Percentiles rank a stretch among this genome's conserved stretches.
These are phyloP conservation scores for Apiospora pterosperma DNA, from an alignment of 2,329 filamentous ascomycete species.

Conservation along the genomic window DNA sequence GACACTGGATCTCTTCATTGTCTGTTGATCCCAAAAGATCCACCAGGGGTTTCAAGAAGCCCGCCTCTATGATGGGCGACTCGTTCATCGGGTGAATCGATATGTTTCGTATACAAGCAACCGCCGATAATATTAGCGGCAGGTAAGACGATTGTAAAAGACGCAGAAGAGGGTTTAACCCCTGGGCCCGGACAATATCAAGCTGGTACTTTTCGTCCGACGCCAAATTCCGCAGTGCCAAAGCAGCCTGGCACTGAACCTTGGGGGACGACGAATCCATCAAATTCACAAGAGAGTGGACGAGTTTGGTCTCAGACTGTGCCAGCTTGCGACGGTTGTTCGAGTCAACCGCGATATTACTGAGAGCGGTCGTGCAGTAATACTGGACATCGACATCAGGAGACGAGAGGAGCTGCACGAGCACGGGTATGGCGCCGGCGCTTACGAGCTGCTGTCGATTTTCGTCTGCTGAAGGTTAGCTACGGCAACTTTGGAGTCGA, in stretches of 20 bases:
- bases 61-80: slow-evolving; percentile 96
- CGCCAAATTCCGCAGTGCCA: slow-evolving; percentile 90
- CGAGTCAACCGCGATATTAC: slow-evolving; percentile 95
- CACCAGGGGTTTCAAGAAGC: slow-evolving; percentile 89
- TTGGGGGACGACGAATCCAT: slow-evolving; percentile 98
- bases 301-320: slow-evolving; percentile 84
- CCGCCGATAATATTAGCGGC: slow-evolving; percentile 91
- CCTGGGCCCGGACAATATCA: slow-evolving; percentile 88
- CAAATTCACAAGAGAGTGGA: slow-evolving; percentile 89
- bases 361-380: slow-evolving; percentile 97
- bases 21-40: slow-evolving; percentile 92
- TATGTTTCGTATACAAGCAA: slow-evolving; percentile 98
- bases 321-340: slow-evolving; percentile 89
- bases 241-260: slow-evolving; percentile 94
- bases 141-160: slow-evolving; percentile 94
- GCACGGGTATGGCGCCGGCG: slow-evolving; percentile 93
- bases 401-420: slow-evolving; percentile 91
- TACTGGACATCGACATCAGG: slow-evolving; percentile 97
- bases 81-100: slow-evolving; percentile 98
- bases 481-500: slow-evolving; percentile 14
- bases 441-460: slow-evolving; percentile 97
- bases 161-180: slow-evolving; percentile 79
- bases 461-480: slow-evolving; percentile 64
- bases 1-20: slow-evolving; percentile 98
- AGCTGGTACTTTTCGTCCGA: slow-evolving; percentile 99